phyloP scores from a whole-genome alignment of 2,329 filamentous ascomycete species.

The Cordyceps javanica region DNA sequence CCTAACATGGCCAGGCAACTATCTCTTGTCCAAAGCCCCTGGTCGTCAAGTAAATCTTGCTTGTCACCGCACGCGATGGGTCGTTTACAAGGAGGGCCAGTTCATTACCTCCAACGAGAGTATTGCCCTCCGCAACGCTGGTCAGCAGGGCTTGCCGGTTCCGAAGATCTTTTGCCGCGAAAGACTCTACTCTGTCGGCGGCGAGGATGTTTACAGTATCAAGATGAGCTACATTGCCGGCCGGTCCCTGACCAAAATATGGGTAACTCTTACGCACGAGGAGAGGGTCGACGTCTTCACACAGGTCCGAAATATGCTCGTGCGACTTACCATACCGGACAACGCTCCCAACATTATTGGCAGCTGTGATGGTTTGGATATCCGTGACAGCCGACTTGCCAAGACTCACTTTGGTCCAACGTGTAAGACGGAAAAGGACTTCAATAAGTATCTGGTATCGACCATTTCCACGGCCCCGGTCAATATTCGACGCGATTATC shows the following conservation, averaged over 20 bases:
- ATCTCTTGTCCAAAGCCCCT: constrained; percentile 1
- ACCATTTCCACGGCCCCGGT: constrained; percentile 3
- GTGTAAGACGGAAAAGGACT: constrained; percentile 13
- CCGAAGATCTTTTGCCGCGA: constrained; percentile 8
- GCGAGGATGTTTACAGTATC: constrained; percentile 2
- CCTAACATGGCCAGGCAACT: not conserved
- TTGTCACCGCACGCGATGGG: constrained; percentile 7
- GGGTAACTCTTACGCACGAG: constrained; percentile 5
- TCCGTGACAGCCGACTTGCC: constrained; percentile 14
- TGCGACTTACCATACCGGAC: not conserved
- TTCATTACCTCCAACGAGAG: constrained; percentile 4
- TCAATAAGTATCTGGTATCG: constrained; percentile 17
- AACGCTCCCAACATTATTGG: not conserved
- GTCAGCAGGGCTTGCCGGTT: constrained; percentile 1
- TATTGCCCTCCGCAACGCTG: constrained; percentile 3
- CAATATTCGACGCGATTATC: constrained; percentile 12
- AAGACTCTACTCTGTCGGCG: not conserved
- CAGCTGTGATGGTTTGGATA: constrained; percentile 13
- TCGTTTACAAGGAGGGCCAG: constrained; percentile 7
- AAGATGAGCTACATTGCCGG: constrained; percentile 11
- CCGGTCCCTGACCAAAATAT: not conserved
- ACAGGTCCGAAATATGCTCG: constrained; percentile 8
- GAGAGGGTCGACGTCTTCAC: constrained; percentile 3
- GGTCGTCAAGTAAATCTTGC: constrained; percentile 7
- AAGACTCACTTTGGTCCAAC: constrained; percentile 10